phyloP scores from a whole-genome alignment of 148 eudicot species.

The Rhododendron henanense region DNA sequence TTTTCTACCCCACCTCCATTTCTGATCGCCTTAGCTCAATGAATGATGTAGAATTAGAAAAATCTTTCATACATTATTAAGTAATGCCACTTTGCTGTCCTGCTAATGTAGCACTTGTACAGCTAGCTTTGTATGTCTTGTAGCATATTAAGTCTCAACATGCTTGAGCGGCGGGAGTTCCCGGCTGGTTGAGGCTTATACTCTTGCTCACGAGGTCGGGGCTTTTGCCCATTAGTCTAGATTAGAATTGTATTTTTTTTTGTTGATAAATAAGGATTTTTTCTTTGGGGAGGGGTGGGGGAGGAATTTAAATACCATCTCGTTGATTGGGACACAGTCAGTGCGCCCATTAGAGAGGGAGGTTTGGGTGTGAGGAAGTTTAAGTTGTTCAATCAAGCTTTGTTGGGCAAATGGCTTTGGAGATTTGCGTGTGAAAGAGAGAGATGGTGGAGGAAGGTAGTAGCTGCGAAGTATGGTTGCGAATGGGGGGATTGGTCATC shows the following conservation, averaged over 20 bases:
- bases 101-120: neutral
- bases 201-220: neutral
- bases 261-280: too few species aligned
- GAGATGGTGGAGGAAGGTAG: too few species aligned
- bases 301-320: too few species aligned
- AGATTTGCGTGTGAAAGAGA: too few species aligned
- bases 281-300: too few species aligned
- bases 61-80: neutral
- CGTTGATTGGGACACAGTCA: too few species aligned
- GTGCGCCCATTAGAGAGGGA: too few species aligned
- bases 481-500: too few species aligned
- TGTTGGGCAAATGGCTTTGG: too few species aligned
- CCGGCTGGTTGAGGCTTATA: neutral
- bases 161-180: neutral
- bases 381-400: too few species aligned
- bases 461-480: too few species aligned
- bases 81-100: neutral
- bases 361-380: too few species aligned
- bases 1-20: neutral
- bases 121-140: neutral
- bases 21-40: neutral
- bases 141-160: neutral
- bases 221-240: neutral
- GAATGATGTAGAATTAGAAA: neutral
- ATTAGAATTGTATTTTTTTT: neutral